Conservation (phyloP, 2,329 filamentous ascomycete species). For the Volutella citrinella region DNA sequence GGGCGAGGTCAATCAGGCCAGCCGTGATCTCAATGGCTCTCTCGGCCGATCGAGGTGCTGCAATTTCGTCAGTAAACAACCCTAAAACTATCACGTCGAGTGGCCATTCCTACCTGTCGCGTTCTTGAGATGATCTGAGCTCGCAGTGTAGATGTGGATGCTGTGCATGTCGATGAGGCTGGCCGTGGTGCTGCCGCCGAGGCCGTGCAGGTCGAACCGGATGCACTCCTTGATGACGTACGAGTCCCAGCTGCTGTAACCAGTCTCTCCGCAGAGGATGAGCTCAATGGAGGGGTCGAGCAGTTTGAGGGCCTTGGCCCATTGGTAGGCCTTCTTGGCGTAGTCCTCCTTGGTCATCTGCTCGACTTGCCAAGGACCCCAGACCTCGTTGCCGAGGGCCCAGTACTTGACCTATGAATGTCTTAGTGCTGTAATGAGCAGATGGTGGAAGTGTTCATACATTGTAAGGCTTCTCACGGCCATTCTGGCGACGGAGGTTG, state of each 20-base stretch:
- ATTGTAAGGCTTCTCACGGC: constrained; percentile 72
- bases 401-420: constrained; percentile 66
- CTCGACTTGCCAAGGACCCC: constrained; percentile 65
- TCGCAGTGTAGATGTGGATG: constrained; percentile 75
- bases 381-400: constrained; percentile 76
- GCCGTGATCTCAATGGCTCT: constrained; percentile 70
- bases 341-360: constrained; percentile 69
- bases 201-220: constrained; percentile 33
- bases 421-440: not conserved
- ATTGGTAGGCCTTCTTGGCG: constrained; percentile 65
- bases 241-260: constrained; percentile 68
- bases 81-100: not conserved
- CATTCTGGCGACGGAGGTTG: constrained; percentile 73
- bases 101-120: constrained; percentile 36
- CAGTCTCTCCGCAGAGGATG: constrained; percentile 73
- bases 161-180: constrained; percentile 73
- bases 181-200: constrained; percentile 30
- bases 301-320: constrained; percentile 70
- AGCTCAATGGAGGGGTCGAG: constrained; percentile 66
- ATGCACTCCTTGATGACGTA: constrained; percentile 70
- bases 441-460: constrained; percentile 11
- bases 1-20: constrained; percentile 68
- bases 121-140: constrained; percentile 45
- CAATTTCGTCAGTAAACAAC: constrained; percentile 1
- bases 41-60: constrained; percentile 66